Conservation (phyloP, 2,329 filamentous ascomycete species). For the Aspergillus transmontanensis region DNA sequence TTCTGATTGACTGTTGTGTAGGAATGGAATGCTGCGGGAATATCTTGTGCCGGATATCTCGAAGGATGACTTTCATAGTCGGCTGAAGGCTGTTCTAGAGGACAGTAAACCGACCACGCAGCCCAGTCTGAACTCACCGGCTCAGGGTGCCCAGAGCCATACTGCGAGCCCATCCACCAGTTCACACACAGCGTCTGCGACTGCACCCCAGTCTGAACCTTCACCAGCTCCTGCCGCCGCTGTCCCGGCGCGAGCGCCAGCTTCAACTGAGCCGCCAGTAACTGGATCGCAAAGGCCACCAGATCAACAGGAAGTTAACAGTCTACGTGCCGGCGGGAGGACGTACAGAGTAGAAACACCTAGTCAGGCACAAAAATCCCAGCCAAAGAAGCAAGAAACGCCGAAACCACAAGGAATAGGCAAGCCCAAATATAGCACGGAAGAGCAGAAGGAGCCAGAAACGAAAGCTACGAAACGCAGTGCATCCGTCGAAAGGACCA, state of each 20-base stretch:
- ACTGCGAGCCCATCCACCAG: constrained; percentile 1
- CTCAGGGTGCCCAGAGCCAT: constrained; percentile 2
- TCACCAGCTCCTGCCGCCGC: neutral
- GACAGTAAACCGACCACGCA: constrained; percentile 15
- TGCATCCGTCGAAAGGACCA: constrained; percentile 12
- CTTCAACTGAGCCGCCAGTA: constrained; percentile 7
- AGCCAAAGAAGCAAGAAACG: constrained; percentile 55
- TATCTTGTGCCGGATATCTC: constrained; percentile 68
- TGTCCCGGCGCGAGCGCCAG: constrained; percentile 19
- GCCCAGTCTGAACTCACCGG: neutral
- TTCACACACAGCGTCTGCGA: constrained; percentile 7
- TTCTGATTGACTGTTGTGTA: constrained; percentile 34
- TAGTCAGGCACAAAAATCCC: constrained; percentile 56
- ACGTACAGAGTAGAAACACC: neutral
- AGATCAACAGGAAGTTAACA: neutral
- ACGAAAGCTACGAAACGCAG: constrained; percentile 31
- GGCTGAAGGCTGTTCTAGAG: constrained; percentile 52
- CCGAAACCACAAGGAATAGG: neutral
- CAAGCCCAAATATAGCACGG: neutral
- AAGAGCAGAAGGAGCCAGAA: neutral
- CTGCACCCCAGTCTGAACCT: constrained; percentile 11
- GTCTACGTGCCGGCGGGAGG: constrained; percentile 4
- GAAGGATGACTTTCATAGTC: constrained; percentile 67
- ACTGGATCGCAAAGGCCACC: neutral
- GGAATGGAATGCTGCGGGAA: constrained; percentile 75